Evolutionary conservation across 805 yeast genomes (phyloP).

Genomic region (Hanseniaspora valbyensis): DNA sequence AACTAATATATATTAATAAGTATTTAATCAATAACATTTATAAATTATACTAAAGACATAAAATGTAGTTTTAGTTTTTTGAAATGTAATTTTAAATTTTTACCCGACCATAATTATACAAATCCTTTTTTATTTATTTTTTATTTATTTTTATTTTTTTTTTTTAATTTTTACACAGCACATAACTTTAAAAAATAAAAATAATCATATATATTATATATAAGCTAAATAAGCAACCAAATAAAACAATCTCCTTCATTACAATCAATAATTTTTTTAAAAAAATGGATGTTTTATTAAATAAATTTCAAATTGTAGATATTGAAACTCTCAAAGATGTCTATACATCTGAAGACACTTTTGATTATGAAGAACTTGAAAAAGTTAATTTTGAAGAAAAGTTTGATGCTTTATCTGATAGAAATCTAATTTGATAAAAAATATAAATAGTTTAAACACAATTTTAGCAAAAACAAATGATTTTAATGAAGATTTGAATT

Average conservation of each 20-base stretch:
- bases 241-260: no score
- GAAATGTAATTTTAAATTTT: no score
- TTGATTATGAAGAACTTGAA: not conserved
- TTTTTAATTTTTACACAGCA: no score
- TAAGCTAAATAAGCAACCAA: slow-evolving; percentile 25
- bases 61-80: no score
- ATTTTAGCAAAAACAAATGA: not conserved
- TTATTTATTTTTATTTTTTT: no score
- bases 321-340: not conserved
- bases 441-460: not conserved
- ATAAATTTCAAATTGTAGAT: slow-evolving; percentile 17
- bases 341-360: not conserved
- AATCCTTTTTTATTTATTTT: no score
- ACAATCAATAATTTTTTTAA: no score
- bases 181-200: no score
- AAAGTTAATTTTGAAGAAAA: not conserved
- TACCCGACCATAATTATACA: no score
- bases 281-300: slow-evolving; percentile 19
- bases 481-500: not conserved
- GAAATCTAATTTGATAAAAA: not conserved
- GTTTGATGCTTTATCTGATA: slow-evolving; percentile 1
- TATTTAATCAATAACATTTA: no score
- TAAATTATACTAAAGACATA: no score
- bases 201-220: no score
- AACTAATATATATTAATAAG: not conserved